Conservation (phyloP, 371 early-diverging fungal species). For the Mucor indicus region DNA sequence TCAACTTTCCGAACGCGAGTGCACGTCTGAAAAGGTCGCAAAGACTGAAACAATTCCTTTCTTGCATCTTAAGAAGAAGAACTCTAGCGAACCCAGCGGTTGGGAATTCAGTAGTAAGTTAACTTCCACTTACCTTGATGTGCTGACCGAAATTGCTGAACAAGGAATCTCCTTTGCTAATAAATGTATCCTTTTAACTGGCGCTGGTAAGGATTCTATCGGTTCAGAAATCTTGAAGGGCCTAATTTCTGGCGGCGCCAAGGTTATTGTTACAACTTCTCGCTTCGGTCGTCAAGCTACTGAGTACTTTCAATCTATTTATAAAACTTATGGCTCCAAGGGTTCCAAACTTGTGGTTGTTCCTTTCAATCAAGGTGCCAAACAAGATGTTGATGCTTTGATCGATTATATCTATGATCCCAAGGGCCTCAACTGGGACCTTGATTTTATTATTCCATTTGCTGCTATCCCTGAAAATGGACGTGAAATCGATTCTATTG, state of each 20-base stretch:
- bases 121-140: constrained; percentile 74
- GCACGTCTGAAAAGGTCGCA: constrained; percentile 46
- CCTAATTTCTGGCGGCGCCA: constrained; percentile 87
- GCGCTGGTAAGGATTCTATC: constrained; percentile 91
- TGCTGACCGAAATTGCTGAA: constrained; percentile 65
- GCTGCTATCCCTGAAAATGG: constrained; percentile 93
- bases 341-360: constrained; percentile 88
- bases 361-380: constrained; percentile 94
- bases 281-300: constrained; percentile 81
- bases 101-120: constrained; percentile 76
- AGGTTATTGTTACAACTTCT: constrained; percentile 91
- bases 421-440: constrained; percentile 87
- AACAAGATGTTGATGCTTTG: constrained; percentile 76
- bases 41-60: constrained; percentile 75
- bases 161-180: constrained; percentile 82
- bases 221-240: constrained; percentile 86
- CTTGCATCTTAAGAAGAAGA: constrained; percentile 73
- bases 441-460: constrained; percentile 94
- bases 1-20: constrained; percentile 48
- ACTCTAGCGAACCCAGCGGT: constrained; percentile 55
- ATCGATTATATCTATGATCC: constrained; percentile 87
- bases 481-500: constrained; percentile 83
- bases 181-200: constrained; percentile 85
- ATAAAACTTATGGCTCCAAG: constrained; percentile 83
- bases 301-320: constrained; percentile 87